Evolutionary conservation across 192 early-diverging fungal species (phyloP).

Genomic region (Dissophora ornata): DNA sequence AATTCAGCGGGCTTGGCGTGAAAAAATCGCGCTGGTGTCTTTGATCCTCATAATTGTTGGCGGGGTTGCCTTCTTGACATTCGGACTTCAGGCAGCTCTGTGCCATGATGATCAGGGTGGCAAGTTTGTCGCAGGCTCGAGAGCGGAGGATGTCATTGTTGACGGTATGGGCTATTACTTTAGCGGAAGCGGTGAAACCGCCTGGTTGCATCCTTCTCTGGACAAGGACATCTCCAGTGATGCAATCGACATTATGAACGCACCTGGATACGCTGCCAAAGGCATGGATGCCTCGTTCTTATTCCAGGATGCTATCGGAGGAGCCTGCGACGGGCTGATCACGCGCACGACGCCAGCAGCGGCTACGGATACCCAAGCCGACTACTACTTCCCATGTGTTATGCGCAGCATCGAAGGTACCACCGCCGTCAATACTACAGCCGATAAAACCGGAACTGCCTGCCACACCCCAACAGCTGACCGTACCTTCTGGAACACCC

Average conservation of each 20-base stretch:
- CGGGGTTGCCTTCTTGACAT: constrained; percentile 85
- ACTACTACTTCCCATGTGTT: constrained; percentile 71
- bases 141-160: constrained; percentile 66
- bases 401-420: constrained; percentile 61
- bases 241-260: constrained; percentile 62
- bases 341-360: constrained; percentile 27
- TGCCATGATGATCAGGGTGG: constrained; percentile 54
- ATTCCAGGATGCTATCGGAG: constrained; percentile 73
- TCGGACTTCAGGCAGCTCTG: constrained; percentile 68
- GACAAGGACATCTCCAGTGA: constrained; percentile 38
- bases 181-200: constrained; percentile 55
- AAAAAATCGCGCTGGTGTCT: constrained; percentile 90
- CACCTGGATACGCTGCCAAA: constrained; percentile 63
- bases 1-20: constrained; percentile 88
- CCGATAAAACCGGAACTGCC: constrained; percentile 60
- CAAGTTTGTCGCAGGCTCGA: constrained; percentile 59
- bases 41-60: constrained; percentile 80
- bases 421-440: constrained; percentile 53
- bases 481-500: constrained; percentile 54
- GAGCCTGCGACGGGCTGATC: constrained; percentile 65
- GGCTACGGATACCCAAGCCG: constrained; percentile 31
- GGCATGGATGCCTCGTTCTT: constrained; percentile 79
- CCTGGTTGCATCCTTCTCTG: constrained; percentile 55
- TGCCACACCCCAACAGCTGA: constrained; percentile 67
- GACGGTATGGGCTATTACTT: constrained; percentile 73